Percentiles rank a stretch among this genome's conserved stretches.
These are phyloP conservation scores for Thozetella sp. DNA, from an alignment of 495 filamentous ascomycete genomes.

Conservation along the genomic window DNA sequence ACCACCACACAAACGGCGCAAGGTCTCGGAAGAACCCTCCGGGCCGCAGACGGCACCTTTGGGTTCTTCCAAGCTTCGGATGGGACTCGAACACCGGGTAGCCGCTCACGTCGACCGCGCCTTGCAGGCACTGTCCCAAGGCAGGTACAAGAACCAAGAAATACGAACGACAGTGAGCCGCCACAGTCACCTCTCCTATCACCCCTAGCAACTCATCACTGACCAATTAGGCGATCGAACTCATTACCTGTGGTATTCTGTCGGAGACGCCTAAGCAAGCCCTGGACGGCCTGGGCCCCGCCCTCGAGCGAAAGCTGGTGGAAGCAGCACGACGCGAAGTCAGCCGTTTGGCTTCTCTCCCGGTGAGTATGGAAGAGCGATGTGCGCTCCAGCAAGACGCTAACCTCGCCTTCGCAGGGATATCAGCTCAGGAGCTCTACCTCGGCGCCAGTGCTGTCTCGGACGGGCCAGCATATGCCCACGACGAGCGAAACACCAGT, in stretches of 20 bases:
- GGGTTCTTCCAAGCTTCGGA: no score
- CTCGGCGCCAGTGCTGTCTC: neutral
- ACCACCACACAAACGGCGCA: no score
- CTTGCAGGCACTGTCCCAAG: no score
- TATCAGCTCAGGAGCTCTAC: neutral
- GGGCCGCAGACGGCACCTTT: no score
- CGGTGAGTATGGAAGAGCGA: slow-evolving; percentile 5
- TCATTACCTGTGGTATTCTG: slow-evolving; percentile 13
- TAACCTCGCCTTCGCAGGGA: neutral
- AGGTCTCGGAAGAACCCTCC: no score
- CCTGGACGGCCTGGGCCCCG: slow-evolving; percentile 14
- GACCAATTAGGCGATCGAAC: slow-evolving; percentile 8
- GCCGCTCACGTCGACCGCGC: no score
- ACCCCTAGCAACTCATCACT: no score
- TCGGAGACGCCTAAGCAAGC: slow-evolving; percentile 9
- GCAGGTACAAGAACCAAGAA: no score
- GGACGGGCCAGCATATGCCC: neutral
- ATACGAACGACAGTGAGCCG: no score
- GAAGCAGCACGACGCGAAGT: slow-evolving; percentile 7
- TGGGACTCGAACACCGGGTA: no score
- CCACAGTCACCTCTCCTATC: no score
- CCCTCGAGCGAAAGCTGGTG: slow-evolving; percentile 14
- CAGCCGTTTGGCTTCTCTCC: neutral
- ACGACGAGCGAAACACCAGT: neutral
- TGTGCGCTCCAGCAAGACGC: neutral